Conservation (phyloP, 2,329 filamentous ascomycete species). For the Colletotrichum salicis region DNA sequence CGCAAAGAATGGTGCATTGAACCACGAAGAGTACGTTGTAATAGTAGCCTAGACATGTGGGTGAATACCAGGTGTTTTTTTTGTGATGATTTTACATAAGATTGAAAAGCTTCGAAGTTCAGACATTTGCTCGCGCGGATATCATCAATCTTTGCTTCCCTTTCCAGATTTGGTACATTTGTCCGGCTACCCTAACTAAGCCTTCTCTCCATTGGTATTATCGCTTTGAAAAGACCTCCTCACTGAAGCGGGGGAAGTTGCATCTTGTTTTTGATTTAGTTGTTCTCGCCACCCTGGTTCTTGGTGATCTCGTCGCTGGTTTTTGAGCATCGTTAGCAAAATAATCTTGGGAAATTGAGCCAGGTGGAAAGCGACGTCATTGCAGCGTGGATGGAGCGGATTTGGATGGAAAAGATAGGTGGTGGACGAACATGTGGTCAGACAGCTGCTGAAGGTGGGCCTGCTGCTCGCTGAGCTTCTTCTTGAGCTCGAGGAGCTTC, state of each 20-base stretch:
- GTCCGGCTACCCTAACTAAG: neutral
- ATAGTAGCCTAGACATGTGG: conserved; percentile 48
- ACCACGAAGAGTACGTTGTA: conserved; percentile 49
- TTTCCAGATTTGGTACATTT: neutral
- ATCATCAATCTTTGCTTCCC: conserved; percentile 19
- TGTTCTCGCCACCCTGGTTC: conserved; percentile 75
- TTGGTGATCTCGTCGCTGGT: conserved; percentile 80
- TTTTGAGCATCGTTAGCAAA: conserved; percentile 27
- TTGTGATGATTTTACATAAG: neutral
- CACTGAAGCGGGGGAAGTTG: neutral
- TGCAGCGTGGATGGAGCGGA: too few relatives aligned
- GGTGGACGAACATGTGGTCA: conserved; percentile 80
- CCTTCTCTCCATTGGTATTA: neutral
- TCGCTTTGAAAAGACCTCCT: neutral
- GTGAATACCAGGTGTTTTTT: conserved; percentile 17
- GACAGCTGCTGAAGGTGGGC: conserved; percentile 86
- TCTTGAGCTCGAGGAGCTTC: conserved; percentile 83
- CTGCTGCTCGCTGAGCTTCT: conserved; percentile 80
- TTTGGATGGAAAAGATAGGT: neutral
- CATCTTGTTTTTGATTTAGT: conserved; percentile 52
- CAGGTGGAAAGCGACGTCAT: too few relatives aligned
- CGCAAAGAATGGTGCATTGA: conserved; percentile 10
- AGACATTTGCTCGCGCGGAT: neutral
- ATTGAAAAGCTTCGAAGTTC: conserved; percentile 32
- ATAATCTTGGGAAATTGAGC: neutral